Conservation (phyloP, 2,329 filamentous ascomycete species). For the Rhynchosporium agropyri region DNA sequence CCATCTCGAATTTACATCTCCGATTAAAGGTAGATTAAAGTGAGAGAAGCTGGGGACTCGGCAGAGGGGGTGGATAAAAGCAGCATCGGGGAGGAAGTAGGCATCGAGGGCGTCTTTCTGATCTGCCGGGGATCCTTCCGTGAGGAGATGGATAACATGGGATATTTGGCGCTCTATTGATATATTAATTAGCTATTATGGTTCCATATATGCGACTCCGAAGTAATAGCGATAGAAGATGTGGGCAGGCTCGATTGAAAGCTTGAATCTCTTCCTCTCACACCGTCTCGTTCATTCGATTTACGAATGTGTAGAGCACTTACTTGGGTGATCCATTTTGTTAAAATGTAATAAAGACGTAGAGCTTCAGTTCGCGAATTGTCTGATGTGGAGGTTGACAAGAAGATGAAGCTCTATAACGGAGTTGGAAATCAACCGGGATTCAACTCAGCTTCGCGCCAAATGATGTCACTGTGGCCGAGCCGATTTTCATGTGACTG, state of each 20-base stretch:
- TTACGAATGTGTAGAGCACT: slow-evolving; percentile 10
- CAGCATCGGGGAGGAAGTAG: slow-evolving; percentile 74
- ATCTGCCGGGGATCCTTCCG: slow-evolving; percentile 64
- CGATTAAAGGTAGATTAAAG: slow-evolving; percentile 47
- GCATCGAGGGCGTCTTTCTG: slow-evolving; percentile 67
- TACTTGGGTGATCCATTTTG: slow-evolving; percentile 51
- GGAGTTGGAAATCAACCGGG: not conserved
- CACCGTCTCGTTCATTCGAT: slow-evolving; percentile 23
- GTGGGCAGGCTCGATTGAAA: not conserved
- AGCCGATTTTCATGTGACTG: slow-evolving; percentile 9
- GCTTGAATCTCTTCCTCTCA: not conserved
- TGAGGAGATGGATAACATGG: slow-evolving; percentile 67
- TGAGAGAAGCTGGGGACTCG: slow-evolving; percentile 60
- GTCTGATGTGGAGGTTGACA: not conserved
- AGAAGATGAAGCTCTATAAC: not conserved
- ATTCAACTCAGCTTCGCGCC: slow-evolving; percentile 10
- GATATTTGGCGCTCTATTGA: slow-evolving; percentile 59
- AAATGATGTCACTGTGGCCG: slow-evolving; percentile 5
- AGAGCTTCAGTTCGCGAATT: not conserved
- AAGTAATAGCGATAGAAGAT: not conserved
- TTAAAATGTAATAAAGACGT: not conserved
- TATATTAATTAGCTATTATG: not conserved
- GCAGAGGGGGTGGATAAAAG: slow-evolving; percentile 79
- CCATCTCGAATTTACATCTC: slow-evolving; percentile 62
- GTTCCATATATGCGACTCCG: not conserved